Base-by-base conservation (phyloP, 768 basidiomycete species). In the Sporobolomyces phaffii region DNA sequence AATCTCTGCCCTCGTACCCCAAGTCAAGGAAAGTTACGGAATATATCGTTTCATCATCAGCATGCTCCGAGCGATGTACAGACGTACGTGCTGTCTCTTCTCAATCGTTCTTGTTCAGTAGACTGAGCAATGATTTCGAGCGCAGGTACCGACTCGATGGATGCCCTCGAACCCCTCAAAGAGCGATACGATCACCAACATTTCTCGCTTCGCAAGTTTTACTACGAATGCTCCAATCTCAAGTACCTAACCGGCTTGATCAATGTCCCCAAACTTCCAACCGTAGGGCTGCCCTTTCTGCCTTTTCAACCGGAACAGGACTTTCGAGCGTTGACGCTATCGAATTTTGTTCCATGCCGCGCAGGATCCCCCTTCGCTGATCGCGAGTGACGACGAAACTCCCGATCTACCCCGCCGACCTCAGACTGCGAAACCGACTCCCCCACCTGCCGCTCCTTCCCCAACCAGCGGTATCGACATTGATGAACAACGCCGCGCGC, bases 11-110 rank as follows among this genome's bases (percentile, higher is more conserved):
- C 80, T 99, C 52, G 96, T 99, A 3, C 94, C 96, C 28, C 83
- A 97, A 17, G 96, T 99, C 60, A 99, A 99, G 79, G 96, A 99
- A 79, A 94, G 91, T 73, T 99, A 93, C 86, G 94, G 94, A 41
- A 99, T 99, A 64, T 99, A 99, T 79, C 84, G 91, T 50, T 99
- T 98, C 79, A 93, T 98, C 76, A 98, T 94, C 14, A 93, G 90
- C 79, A 99, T 99, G 96, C 81, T 98, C 77, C 83, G 96, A 29
- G 96, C 96, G 1, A 90, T 99, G 88, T 90, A 94, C 76, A 82
- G 96, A 80, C 81, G 94, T 94, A 75, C 76, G 85, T 80, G 29
- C 44, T 44, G 7, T 38, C 1, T 62, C 40, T 45, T 33, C 18
- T 48, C 62, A n/a, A 57, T 24, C 17, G 7, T 13, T 22, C 26